A percentile compares a stretch with the other conserved stretches of the same genome.
Conservation (phyloP, 495 filamentous ascomycete species). For the Penicillium argentinense region DNA sequence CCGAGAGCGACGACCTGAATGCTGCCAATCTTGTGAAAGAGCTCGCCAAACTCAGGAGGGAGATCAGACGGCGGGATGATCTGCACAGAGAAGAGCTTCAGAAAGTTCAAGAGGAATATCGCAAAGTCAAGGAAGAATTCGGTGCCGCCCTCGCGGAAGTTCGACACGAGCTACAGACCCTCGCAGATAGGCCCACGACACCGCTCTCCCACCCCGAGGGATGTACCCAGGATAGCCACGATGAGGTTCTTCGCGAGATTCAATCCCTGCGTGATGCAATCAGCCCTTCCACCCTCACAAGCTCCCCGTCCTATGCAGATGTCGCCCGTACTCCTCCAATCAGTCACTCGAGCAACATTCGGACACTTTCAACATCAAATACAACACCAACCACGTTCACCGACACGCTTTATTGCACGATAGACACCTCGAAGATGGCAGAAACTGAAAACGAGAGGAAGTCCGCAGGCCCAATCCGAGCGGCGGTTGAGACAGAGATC, state of each 20-base stretch:
- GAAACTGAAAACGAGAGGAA: conserved; percentile 21
- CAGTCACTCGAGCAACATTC: conserved; percentile 22
- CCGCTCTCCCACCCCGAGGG: conserved; percentile 11
- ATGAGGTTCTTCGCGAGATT: conserved; percentile 21
- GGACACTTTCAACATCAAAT: conserved; percentile 10
- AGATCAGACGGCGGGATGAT: conserved; percentile 21
- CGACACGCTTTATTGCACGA: conserved; percentile 23
- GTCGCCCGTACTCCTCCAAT: conserved; percentile 20
- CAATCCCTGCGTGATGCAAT: conserved; percentile 17
- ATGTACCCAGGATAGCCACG: conserved; percentile 11
- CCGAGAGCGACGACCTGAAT: conserved; percentile 20
- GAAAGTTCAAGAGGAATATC: conserved; percentile 19
- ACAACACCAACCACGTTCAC: conserved; percentile 21
- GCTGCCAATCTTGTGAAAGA: conserved; percentile 11
- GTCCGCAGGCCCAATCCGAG: conserved; percentile 23
- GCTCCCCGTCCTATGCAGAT: conserved; percentile 21
- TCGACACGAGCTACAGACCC: conserved; percentile 15
- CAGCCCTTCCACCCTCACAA: conserved; percentile 4
- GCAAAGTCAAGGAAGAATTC: conserved; percentile 14
- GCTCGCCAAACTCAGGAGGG: conserved; percentile 21
- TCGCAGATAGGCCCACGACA: conserved; percentile 11
- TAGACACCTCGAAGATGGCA: conserved; percentile 25
- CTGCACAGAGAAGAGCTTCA: conserved; percentile 21
- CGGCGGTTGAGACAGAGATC: conserved; percentile 28
- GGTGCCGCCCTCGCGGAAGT: conserved; percentile 14